These are phyloP conservation scores for Penicillium sp. DNA, from an alignment of 2,329 filamentous ascomycete species.

Conservation along the genomic window DNA sequence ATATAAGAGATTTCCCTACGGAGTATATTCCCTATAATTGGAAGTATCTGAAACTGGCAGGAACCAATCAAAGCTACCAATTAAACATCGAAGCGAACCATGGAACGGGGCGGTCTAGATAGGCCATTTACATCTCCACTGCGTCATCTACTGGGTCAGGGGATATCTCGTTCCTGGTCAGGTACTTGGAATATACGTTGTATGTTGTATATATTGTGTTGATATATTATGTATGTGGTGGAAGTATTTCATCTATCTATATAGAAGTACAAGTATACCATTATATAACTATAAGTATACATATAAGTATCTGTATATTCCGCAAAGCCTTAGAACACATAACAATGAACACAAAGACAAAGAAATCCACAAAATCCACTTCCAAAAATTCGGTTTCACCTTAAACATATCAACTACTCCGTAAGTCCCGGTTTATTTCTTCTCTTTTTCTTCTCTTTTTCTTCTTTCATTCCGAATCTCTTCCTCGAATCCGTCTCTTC, in stretches of 20 bases:
- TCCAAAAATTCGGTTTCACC: not conserved
- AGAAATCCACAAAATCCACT: not conserved
- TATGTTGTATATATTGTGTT: too few relatives aligned
- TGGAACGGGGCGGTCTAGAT: conserved; percentile 20
- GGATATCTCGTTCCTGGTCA: conserved; percentile 1
- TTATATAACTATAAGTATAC: not conserved
- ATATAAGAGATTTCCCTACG: not conserved
- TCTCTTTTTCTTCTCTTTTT: not conserved
- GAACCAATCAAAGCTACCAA: conserved; percentile 2
- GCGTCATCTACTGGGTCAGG: conserved; percentile 10
- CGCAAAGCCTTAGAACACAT: not conserved
- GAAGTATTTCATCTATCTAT: not conserved
- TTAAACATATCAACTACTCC: not conserved
- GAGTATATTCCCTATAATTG: too few relatives aligned
- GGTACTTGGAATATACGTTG: too few relatives aligned
- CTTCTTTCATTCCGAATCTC: not conserved
- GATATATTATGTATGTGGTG: not conserved
- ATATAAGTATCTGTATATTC: not conserved
- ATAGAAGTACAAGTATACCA: not conserved
- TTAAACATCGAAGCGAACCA: conserved; percentile 10
- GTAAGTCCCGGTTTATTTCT: not conserved
- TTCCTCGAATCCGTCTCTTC: not conserved
- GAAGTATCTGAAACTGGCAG: not conserved
- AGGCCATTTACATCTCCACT: conserved; percentile 19
- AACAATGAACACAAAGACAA: not conserved